These are phyloP conservation scores for Hordeum pubiflorum DNA, from an alignment of 202 grass and related monocot species.

Conservation along the genomic window DNA sequence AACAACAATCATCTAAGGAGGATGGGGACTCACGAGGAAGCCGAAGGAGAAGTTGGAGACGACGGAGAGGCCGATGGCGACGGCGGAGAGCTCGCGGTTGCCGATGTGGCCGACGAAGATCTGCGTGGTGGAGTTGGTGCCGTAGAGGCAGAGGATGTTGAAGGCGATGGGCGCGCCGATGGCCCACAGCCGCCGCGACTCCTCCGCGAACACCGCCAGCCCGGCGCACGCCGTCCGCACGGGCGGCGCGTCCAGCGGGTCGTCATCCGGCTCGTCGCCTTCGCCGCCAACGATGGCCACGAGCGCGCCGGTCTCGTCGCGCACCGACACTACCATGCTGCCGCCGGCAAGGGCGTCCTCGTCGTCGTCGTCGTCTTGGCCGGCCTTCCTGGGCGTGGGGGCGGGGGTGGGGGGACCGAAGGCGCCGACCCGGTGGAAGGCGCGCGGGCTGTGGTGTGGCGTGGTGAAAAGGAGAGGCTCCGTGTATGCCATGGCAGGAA, in stretches of 20 bases:
- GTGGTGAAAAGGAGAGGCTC: conserved; percentile 37
- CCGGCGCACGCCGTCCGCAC: conserved; percentile 33
- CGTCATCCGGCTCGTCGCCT: background rate
- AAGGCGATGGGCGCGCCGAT: conserved; percentile 82
- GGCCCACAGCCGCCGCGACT: conserved; percentile 55
- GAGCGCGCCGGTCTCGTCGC: conserved; percentile 21
- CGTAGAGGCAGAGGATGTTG: conserved; percentile 76
- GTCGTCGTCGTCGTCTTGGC: background rate
- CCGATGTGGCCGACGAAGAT: conserved; percentile 82
- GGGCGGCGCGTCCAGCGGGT: conserved; percentile 2
- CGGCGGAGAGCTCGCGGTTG: conserved; percentile 83
- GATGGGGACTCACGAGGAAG: conserved; percentile 41
- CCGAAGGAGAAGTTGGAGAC: conserved; percentile 92
- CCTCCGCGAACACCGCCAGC: conserved; percentile 38
- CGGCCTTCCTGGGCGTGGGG: background rate
- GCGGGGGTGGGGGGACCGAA: background rate
- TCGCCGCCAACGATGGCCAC: background rate
- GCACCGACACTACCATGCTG: conserved; percentile 10
- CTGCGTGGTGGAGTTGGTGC: conserved; percentile 78
- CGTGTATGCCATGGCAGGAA: conserved; percentile 29
- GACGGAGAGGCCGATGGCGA: conserved; percentile 63
- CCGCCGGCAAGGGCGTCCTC: background rate
- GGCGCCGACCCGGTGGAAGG: background rate
- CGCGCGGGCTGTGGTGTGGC: background rate
- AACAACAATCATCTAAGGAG: background rate